These are phyloP conservation scores for Cenchrus fungigraminus DNA, from an alignment of 176 grass and related monocot genomes.

Conservation along the genomic window DNA sequence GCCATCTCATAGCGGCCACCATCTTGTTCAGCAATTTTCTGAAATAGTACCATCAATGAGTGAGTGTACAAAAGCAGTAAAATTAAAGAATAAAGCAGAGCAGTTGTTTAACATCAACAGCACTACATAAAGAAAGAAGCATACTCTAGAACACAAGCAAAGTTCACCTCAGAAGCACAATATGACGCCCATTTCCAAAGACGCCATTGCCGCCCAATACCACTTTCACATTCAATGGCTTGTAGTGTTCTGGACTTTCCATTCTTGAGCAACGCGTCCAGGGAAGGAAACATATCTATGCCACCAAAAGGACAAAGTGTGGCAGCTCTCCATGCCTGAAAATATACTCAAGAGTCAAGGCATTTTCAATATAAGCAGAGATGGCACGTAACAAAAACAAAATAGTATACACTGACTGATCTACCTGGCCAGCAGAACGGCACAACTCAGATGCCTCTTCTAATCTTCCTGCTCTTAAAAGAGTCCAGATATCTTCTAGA, in stretches of 20 bases:
- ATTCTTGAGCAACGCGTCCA: conserved; percentile 83
- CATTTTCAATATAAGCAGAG: conserved; percentile 2
- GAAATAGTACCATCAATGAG: conserved; percentile 37
- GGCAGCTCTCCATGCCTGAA: conserved; percentile 94
- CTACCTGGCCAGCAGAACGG: conserved; percentile 93
- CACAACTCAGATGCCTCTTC: conserved; percentile 94
- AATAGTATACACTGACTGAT: conserved; percentile 26
- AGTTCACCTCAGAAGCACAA: conserved; percentile 86
- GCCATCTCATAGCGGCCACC: conserved; percentile 95
- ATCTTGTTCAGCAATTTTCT: conserved; percentile 99
- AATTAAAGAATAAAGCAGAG: conserved; percentile 23
- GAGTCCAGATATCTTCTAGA: conserved; percentile 95
- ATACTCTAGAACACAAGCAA: conserved; percentile 16
- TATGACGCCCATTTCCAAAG: conserved; percentile 99
- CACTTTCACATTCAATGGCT: conserved; percentile 92
- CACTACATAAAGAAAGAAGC: not conserved
- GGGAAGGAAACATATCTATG: conserved; percentile 79
- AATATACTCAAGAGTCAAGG: conserved; percentile 27
- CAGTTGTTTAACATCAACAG: conserved; percentile 19
- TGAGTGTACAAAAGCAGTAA: conserved; percentile 27
- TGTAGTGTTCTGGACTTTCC: conserved; percentile 80
- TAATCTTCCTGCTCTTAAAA: conserved; percentile 89
- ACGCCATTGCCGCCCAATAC: conserved; percentile 76
- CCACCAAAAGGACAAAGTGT: conserved; percentile 92
- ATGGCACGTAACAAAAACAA: conserved; percentile 18